These are phyloP conservation scores for Blastomyces percursus DNA, from an alignment of 2,329 filamentous ascomycete species.

Conservation along the genomic window DNA sequence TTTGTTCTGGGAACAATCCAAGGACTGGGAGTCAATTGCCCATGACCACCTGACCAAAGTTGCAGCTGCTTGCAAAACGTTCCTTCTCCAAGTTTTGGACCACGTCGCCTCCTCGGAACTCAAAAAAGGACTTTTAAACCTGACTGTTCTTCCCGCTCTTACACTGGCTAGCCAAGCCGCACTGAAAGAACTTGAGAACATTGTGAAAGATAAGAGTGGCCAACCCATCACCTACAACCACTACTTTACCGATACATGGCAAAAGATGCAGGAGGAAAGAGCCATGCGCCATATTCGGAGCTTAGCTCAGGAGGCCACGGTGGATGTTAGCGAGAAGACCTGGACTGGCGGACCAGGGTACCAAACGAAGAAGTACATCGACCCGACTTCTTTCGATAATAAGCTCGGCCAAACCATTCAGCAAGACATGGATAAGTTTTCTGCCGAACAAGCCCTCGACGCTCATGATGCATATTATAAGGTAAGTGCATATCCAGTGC, in stretches of 20 bases:
- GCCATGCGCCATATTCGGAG: background rate
- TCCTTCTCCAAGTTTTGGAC: background rate
- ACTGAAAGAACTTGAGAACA: constrained; percentile 1
- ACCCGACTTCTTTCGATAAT: background rate
- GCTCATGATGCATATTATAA: constrained; percentile 5
- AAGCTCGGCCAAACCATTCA: background rate
- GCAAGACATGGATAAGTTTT: constrained; percentile 3
- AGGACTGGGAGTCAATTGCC: background rate
- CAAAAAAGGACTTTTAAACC: background rate
- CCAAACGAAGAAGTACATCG: background rate
- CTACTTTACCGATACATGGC: constrained; percentile 1
- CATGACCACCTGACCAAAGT: background rate
- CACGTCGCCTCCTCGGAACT: background rate
- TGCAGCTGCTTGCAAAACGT: background rate
- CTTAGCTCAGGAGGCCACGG: background rate
- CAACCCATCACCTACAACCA: constrained; percentile 3
- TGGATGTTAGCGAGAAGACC: background rate
- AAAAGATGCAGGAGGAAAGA: background rate
- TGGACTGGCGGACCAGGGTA: too few relatives aligned
- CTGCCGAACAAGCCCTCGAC: constrained; percentile 3
- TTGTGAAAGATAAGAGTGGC: background rate
- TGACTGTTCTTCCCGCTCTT: background rate
- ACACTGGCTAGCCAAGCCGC: background rate
- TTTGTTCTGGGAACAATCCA: constrained; percentile 5
- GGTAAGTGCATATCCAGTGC: background rate